Percentiles rank a stretch among this genome's conserved stretches.
phyloP scores from a whole-genome alignment of 495 filamentous ascomycete genomes.

The Talaromyces proteolyticus region DNA sequence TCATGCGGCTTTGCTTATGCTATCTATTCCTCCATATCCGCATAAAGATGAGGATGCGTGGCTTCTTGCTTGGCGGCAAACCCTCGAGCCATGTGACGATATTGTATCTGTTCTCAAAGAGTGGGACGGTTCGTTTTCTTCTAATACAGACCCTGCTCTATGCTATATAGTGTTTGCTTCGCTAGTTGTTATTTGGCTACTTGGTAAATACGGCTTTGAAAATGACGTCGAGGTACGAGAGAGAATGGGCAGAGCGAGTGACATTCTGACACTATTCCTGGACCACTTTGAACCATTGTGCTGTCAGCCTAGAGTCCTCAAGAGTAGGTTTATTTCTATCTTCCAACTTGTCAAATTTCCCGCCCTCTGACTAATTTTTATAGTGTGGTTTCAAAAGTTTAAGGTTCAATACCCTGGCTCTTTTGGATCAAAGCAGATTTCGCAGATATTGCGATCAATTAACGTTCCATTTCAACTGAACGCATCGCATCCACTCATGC shows the following conservation, averaged over 20 bases:
- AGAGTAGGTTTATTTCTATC: background rate
- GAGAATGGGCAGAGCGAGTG: background rate
- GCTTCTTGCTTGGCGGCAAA: background rate
- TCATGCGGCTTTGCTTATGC: background rate
- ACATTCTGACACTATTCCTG: background rate
- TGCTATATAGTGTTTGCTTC: background rate
- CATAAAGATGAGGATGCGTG: background rate
- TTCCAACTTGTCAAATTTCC: background rate
- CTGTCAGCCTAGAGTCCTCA: background rate
- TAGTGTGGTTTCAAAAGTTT: background rate
- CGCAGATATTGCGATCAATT: background rate
- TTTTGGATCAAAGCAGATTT: background rate
- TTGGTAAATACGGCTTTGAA: background rate
- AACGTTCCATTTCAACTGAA: background rate
- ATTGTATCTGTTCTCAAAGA: background rate
- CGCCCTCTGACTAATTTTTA: background rate
- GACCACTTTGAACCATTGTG: background rate
- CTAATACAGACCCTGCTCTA: background rate
- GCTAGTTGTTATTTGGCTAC: background rate
- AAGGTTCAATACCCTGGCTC: background rate
- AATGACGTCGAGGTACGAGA: background rate
- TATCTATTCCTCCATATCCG: background rate
- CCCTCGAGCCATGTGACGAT: background rate
- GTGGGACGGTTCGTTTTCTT: background rate
- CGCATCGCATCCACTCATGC: background rate